Conservation (phyloP, 1,284 basidiomycete genomes). For the Ceratobasidium sp. region DNA sequence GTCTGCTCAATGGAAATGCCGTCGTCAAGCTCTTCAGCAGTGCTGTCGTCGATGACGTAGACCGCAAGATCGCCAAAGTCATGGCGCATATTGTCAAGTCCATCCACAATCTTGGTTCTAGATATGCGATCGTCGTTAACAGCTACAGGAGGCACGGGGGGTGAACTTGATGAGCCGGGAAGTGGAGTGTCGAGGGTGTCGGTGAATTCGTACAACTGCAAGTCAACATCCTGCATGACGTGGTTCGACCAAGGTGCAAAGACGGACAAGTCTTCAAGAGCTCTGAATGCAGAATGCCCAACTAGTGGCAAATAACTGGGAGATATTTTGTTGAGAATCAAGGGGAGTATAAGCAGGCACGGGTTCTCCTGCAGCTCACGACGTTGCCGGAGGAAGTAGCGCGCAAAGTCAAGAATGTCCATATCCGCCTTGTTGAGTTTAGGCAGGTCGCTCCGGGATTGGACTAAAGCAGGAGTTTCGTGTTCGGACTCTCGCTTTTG, state of each 20-base stretch:
- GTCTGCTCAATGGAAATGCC: slow-evolving; percentile 84
- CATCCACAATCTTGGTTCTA: slow-evolving; percentile 58
- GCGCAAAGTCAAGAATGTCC: slow-evolving; percentile 73
- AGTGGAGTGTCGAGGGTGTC: slow-evolving; percentile 45
- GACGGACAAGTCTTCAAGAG: slow-evolving; percentile 27
- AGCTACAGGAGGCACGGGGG: slow-evolving; percentile 59
- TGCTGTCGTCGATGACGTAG: slow-evolving; percentile 88
- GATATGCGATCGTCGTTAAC: slow-evolving; percentile 63
- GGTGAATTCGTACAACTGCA: slow-evolving; percentile 50
- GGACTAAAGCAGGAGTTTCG: slow-evolving; percentile 53
- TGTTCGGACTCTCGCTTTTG: slow-evolving; percentile 51
- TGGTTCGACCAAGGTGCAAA: slow-evolving; percentile 44
- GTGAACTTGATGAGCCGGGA: slow-evolving; percentile 55
- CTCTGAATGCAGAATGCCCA: slow-evolving; percentile 4
- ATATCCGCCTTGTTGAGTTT: slow-evolving; percentile 61
- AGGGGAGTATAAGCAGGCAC: slow-evolving; percentile 55
- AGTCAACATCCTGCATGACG: slow-evolving; percentile 44
- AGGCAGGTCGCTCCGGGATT: slow-evolving; percentile 45
- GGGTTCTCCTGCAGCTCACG: slow-evolving; percentile 74
- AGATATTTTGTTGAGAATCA: slow-evolving; percentile 51
- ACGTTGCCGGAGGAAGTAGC: slow-evolving; percentile 67
- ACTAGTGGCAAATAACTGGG: slow-evolving; percentile 32
- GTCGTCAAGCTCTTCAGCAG: slow-evolving; percentile 92
- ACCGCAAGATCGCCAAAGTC: slow-evolving; percentile 87
- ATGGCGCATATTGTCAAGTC: slow-evolving; percentile 73